Base-by-base conservation (phyloP, 2,329 filamentous ascomycete genomes). In the Elsinoe perseae region DNA sequence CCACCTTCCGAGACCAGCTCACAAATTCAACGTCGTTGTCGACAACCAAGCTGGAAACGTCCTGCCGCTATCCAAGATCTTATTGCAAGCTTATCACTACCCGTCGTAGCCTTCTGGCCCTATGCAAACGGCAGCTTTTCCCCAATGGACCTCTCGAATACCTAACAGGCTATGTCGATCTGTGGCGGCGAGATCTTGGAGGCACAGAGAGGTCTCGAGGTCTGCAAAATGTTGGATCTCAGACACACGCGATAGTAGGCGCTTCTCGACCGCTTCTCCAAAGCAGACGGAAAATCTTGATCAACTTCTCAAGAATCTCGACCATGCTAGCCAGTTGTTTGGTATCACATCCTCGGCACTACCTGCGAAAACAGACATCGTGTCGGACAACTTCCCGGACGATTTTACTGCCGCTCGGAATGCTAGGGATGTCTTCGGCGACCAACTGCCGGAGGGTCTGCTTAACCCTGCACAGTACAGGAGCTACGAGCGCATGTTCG, bases 401-500 rank as follows among this genome's bases (percentile, higher is more conserved):
- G 53, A 56, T 48, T 86, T 89, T 66, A 74, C 75, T 9, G 73
- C 85, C 6, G 89, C 89, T 28, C 81, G 86, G 56, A 77, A 82
- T 62, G 85, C 88, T 32, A 82, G 86, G 64, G 84, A 88, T 61
- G 77, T 81, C 7, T 95, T 89, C 68, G 85, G 89, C 59, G 84
- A 93, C 64, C 84, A 79, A 0, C 71, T 96, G 21, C 91, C 91
- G 0, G 80, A 82, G 28, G 83, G 79, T 30, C 82, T 88, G 63
- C 70, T 96, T 53, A 83, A 77, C 30, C 76, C 78, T 1, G 80
- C 86, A 54, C 90, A 95, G 68, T 84, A 86, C 64, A 75, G 73
- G 48, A 73, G 95, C 0, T 95, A 95, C 69, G 83, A 86, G 66
- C 79, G 89, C 61, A 73, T 95, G 14, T 96, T 93, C 68, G 92